Evolutionary conservation across 345 rosid genomes (phyloP).

Genomic region (Lagerstroemia speciosa): DNA sequence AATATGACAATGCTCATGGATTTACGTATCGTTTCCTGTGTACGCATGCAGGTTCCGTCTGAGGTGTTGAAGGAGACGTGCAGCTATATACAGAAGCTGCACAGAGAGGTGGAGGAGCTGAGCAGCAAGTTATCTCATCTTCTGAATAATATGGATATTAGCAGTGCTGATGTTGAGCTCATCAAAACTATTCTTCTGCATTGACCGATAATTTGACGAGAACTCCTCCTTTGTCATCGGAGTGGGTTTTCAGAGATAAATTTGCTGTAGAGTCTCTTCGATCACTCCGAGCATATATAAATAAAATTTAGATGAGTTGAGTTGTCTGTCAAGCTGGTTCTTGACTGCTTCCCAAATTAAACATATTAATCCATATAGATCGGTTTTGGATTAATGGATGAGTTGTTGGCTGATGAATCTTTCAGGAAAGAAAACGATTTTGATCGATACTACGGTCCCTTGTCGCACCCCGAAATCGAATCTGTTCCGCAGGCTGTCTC

Average conservation of each 20-base stretch:
- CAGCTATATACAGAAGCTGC: conserved; percentile 13
- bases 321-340: too few species aligned
- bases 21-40: background rate
- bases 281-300: background rate
- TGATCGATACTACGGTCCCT: too few species aligned
- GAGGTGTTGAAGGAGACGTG: conserved; percentile 15
- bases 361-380: too few species aligned
- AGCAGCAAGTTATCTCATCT: conserved; percentile 5
- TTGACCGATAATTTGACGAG: background rate
- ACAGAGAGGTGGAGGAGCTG: conserved; percentile 16
- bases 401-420: too few species aligned
- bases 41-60: conserved; percentile 2
- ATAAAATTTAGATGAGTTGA: background rate
- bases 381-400: too few species aligned
- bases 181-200: conserved; percentile 4
- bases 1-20: background rate
- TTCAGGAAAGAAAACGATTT: too few species aligned
- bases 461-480: too few species aligned
- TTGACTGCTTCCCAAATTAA: background rate
- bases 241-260: background rate
- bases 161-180: background rate
- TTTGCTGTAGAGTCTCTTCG: background rate
- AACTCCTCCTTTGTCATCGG: too few species aligned
- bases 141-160: conserved; percentile 2
- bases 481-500: too few species aligned